Evolutionary conservation across 257 asterid genomes (phyloP), one percentile per base, ranked within the genome.

Genomic region (Salvia splendens): DNA sequence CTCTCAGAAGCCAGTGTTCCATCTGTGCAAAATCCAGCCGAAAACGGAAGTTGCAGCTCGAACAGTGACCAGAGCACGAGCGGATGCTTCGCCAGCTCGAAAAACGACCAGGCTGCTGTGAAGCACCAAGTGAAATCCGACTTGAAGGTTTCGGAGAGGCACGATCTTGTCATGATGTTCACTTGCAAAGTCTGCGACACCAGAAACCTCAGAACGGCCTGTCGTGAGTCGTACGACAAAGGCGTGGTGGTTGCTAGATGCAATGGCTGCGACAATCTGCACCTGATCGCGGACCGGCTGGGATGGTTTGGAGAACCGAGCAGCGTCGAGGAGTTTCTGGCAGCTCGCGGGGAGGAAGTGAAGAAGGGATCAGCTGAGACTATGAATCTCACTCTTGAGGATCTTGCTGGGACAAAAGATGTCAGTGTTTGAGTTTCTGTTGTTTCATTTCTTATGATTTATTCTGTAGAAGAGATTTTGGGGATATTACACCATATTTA

Each of bases 241-340:
- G 96, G 97, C 2, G 84, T 92, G 8, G 98, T 92, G 42, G 86
- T 89, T 65, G 94, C 92, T 45, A 79, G 89, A 64, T 92, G 98
- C 35, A 85, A 88, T 8, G 96, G 98, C 41, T 89, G 98, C 64
- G 72, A 83, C 20, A 89, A 86, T 69, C 61, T 88, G 65, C 98
- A 89, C 74, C 84, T 92, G 59, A 92, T 92, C 66, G 89, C 96
- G 69, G 98, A 92, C 75, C 85, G 97, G 28, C 65, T 92, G 73
- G 98, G 98, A 17, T 89, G 96, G 98, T 89, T 92, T 50, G 95
- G 97, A 24, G 92, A 89, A 58, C 89, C 91, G 0, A 83, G 95
- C 49, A 89, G 91, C 3, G 80, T 89, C 0, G 98, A 89, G 73
- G 95, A 92, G 61, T 84, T 92, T 64, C 75, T 92, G 73, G 92